phyloP scores from a whole-genome alignment of 2,329 filamentous ascomycete genomes.

The Trichoderma hamatum region DNA sequence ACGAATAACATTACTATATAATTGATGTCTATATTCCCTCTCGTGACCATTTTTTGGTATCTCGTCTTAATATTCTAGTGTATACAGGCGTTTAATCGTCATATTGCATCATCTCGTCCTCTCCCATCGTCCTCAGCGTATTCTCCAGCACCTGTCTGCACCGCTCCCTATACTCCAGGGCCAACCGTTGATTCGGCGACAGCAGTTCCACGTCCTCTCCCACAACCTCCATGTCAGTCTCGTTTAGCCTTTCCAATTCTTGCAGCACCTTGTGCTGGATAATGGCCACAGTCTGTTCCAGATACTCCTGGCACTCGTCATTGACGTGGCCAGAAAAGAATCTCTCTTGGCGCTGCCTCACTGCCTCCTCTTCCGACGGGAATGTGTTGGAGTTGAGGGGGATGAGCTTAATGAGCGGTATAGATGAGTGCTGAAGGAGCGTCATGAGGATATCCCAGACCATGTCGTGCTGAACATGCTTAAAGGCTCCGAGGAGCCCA shows the following conservation, averaged over 20 bases:
- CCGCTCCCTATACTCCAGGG: conserved; percentile 52
- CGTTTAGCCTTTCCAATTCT: conserved; percentile 50
- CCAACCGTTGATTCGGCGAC: conserved; percentile 53
- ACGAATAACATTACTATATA: conserved; percentile 15
- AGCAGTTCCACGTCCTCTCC: conserved; percentile 43
- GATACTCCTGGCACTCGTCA: conserved; percentile 34
- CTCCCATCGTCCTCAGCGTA: conserved; percentile 46
- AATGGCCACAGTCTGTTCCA: conserved; percentile 45
- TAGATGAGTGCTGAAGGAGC: conserved; percentile 40
- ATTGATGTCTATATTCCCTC: not conserved
- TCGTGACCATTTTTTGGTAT: not conserved
- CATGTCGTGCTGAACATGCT: conserved; percentile 57
- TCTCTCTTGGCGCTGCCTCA: conserved; percentile 32
- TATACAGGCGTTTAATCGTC: not conserved
- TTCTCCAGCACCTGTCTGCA: conserved; percentile 53
- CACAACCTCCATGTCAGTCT: conserved; percentile 49
- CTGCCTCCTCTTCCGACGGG: conserved; percentile 36
- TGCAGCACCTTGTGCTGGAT: conserved; percentile 49
- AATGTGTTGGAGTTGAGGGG: conserved; percentile 27
- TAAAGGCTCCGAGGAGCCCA: conserved; percentile 45
- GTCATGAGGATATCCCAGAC: conserved; percentile 53
- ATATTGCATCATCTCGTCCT: conserved; percentile 36
- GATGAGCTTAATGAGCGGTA: conserved; percentile 36
- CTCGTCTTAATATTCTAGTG: not conserved
- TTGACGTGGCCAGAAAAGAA: conserved; percentile 41